phyloP scores from a whole-genome alignment of 2,329 filamentous ascomycete genomes.

The Apiospora phragmitis region DNA sequence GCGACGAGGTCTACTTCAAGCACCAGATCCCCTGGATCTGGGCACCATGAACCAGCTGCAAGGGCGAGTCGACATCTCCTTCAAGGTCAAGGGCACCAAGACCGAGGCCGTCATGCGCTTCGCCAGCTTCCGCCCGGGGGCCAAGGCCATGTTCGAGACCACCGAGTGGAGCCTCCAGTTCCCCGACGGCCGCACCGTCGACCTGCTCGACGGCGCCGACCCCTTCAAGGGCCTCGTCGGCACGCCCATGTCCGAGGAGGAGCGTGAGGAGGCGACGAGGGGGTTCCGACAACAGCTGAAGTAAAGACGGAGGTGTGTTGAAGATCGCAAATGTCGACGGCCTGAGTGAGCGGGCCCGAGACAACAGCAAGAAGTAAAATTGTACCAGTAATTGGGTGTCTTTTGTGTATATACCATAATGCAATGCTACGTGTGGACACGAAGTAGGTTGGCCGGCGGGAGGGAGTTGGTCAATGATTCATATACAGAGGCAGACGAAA shows the following conservation, averaged over 20 bases:
- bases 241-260: constrained; percentile 40
- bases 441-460: not conserved
- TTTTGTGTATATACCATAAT: constrained; percentile 8
- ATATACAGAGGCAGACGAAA: not conserved
- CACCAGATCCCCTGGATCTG: constrained; percentile 78
- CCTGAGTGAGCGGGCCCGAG: constrained; percentile 4
- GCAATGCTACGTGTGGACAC: constrained; percentile 9
- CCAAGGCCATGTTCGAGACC: constrained; percentile 74
- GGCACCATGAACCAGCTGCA: constrained; percentile 93
- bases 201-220: constrained; percentile 72
- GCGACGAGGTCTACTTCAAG: constrained; percentile 83
- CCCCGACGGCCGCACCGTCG: constrained; percentile 59
- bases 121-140: constrained; percentile 66
- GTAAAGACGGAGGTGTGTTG: constrained; percentile 15
- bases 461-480: not conserved
- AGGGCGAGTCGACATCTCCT: constrained; percentile 83
- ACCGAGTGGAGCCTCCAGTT: constrained; percentile 84
- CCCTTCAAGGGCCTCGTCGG: constrained; percentile 62
- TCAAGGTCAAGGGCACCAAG: constrained; percentile 80
- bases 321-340: not conserved
- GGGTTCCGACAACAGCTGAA: constrained; percentile 54
- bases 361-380: not conserved
- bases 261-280: constrained; percentile 40
- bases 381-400: not conserved
- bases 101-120: constrained; percentile 76